Conservation (phyloP, 2,329 filamentous ascomycete species). For the Zelopaecilomyces penicillatus region DNA sequence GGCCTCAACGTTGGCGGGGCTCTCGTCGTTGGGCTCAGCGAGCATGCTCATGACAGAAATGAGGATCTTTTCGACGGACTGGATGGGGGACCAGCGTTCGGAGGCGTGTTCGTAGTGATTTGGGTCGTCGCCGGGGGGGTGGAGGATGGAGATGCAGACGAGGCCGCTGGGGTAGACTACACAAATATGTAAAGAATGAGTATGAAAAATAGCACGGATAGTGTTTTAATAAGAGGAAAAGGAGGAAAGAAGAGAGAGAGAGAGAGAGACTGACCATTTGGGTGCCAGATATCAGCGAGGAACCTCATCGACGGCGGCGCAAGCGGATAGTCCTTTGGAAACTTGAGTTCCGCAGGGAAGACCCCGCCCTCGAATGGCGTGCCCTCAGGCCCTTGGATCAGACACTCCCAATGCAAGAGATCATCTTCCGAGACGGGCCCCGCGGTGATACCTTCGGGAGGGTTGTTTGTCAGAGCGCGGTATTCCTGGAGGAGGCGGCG, state of each 20-base stretch:
- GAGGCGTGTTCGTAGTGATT: slow-evolving; percentile 97
- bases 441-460: slow-evolving; percentile 94
- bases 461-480: slow-evolving; percentile 84
- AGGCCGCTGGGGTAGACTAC: slow-evolving; percentile 83
- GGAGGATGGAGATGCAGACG: slow-evolving; percentile 97
- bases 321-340: slow-evolving; percentile 94
- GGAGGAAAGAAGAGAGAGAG: background rate
- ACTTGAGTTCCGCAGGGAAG: slow-evolving; percentile 89
- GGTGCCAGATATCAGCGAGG: slow-evolving; percentile 88
- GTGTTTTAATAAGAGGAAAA: background rate
- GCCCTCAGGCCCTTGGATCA: slow-evolving; percentile 90
- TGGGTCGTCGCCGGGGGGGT: slow-evolving; percentile 91
- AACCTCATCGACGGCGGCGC: slow-evolving; percentile 96
- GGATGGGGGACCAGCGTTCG: slow-evolving; percentile 93
- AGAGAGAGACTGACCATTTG: slow-evolving; percentile 60
- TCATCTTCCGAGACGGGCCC: slow-evolving; percentile 91
- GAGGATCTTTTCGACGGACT: slow-evolving; percentile 95
- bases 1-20: slow-evolving; percentile 90
- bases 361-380: slow-evolving; percentile 95
- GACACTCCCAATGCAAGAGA: slow-evolving; percentile 89
- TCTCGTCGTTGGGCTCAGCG: slow-evolving; percentile 94
- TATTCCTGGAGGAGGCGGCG: slow-evolving; percentile 93
- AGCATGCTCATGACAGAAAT: slow-evolving; percentile 98
- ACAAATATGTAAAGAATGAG: background rate
- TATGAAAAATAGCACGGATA: background rate